Percentiles rank a stretch among this genome's conserved stretches.
phyloP scores from a whole-genome alignment of 106 monocot genomes.

The Iris macrosiphon region DNA sequence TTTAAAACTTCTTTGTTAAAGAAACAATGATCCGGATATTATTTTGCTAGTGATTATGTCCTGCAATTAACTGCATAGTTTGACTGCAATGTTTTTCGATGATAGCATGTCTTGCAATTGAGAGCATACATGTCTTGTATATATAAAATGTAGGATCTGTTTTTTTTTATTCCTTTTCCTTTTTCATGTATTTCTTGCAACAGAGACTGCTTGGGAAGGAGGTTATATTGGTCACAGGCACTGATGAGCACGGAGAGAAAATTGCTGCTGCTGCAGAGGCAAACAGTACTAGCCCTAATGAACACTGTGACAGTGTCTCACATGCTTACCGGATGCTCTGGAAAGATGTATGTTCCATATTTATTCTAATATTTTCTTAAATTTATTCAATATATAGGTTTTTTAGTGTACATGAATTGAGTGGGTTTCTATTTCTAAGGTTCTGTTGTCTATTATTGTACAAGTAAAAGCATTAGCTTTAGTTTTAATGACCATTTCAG shows the following conservation, averaged over 20 bases:
- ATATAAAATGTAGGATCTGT: no score
- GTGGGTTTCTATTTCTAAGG: no score
- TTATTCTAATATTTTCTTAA: background rate
- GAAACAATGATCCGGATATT: no score
- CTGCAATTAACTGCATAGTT: no score
- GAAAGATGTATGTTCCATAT: constrained; percentile 59
- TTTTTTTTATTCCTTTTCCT: background rate
- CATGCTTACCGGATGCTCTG: constrained; percentile 65
- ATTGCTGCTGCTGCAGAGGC: constrained; percentile 80
- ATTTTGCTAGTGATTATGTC: no score
- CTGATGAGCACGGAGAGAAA: constrained; percentile 99
- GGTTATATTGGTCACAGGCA: constrained; percentile 88
- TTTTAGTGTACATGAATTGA: background rate
- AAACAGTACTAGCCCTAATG: constrained; percentile 50
- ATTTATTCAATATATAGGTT: background rate
- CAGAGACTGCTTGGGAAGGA: constrained; percentile 81
- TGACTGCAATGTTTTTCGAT: no score
- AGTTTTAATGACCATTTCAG: constrained; percentile 31
- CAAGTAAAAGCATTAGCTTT: background rate
- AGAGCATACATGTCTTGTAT: no score
- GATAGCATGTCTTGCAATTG: no score
- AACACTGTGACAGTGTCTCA: constrained; percentile 79
- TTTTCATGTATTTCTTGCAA: background rate
- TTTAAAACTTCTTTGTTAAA: no score
- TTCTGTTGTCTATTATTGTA: no score